Base-by-base conservation (phyloP, 805 yeast species). In the Saccharomycopsis synnaedendra region DNA sequence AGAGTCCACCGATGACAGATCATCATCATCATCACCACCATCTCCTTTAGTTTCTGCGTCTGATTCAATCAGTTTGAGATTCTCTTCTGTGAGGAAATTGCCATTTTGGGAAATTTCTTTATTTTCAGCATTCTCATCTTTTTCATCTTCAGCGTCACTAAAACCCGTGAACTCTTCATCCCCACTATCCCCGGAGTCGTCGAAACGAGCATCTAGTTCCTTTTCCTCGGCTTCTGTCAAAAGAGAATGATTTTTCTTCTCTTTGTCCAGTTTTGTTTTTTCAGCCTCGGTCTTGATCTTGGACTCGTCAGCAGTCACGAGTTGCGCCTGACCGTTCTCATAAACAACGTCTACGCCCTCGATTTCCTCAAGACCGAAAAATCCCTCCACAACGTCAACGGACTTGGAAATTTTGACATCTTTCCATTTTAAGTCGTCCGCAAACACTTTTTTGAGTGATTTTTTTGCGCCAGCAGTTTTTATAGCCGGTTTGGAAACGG, bases 311-410 rank as follows among this genome's bases (percentile, higher is more conserved):
- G 60, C 68, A 6, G 70, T 71, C n/a, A 71, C 59, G 57, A 82
- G 83, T 46, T 75, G 74, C 0, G 82, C 79, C 44, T 69, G 66
- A 9, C 95, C 96, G 52, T 85, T 69, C 2, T 78, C 75, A 47
- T 80, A 71, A 51, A 84, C 78, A 5, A 90, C 89, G 57, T 75
- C 89, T 34, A 90, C 97, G 41, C 96, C 97, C 49, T 87, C 96
- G 44, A 93, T 72, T 61, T 90, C 97, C 62, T 90, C 98, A 35
- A 93, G 67, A 0, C 97, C 98, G 61, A 80, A 87, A 57, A 89
- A 82, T 0, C 96, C 96, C 55, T 85, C 89, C 59, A 83, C 85
- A 62, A 87, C 96, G 51, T 80, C 95, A 44, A 85, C 64, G 30
- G 86, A 80, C 54, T 85, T 90, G 4, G 94, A 90, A 45, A 89